phyloP scores from a whole-genome alignment of 2,329 filamentous ascomycete species.

The Alternaria sp. region DNA sequence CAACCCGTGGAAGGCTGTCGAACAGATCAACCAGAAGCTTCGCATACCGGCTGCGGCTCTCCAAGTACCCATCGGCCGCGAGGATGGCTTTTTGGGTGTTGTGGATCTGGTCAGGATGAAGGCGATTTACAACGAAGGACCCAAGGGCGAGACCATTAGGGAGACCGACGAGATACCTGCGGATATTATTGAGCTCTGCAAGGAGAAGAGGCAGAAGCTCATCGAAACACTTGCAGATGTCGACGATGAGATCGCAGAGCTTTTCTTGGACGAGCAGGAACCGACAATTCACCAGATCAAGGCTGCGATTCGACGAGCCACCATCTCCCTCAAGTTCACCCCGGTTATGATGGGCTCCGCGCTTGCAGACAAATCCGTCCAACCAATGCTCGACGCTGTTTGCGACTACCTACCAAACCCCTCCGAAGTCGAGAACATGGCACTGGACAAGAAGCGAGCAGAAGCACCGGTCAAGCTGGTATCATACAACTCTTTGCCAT shows the following conservation, averaged over 20 bases:
- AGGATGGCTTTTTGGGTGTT: conserved; percentile 91
- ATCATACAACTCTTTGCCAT: conserved; percentile 90
- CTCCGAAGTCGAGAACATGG: conserved; percentile 84
- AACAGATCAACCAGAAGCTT: conserved; percentile 96
- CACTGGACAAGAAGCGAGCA: conserved; percentile 78
- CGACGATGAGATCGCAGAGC: conserved; percentile 95
- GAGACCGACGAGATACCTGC: conserved; percentile 81
- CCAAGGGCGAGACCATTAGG: conserved; percentile 75
- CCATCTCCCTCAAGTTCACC: conserved; percentile 87
- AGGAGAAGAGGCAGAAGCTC: conserved; percentile 82
- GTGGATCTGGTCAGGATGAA: conserved; percentile 93
- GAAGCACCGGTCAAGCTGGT: conserved; percentile 86
- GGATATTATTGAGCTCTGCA: conserved; percentile 75
- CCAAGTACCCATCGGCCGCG: conserved; percentile 90
- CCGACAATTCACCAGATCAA: conserved; percentile 86
- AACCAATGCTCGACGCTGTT: conserved; percentile 95
- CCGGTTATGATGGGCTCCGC: conserved; percentile 97
- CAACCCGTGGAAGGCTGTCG: conserved; percentile 96
- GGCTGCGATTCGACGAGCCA: conserved; percentile 87
- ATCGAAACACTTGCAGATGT: conserved; percentile 97
- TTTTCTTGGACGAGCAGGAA: conserved; percentile 86
- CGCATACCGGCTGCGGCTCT: conserved; percentile 91
- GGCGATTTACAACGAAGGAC: conserved; percentile 89
- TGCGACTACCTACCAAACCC: conserved; percentile 96
- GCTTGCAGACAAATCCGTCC: conserved; percentile 90